A percentile compares a stretch with the other conserved stretches of the same genome.
Conservation (phyloP, 2,329 filamentous ascomycete species). For the Myriosclerotinia scirpicola region DNA sequence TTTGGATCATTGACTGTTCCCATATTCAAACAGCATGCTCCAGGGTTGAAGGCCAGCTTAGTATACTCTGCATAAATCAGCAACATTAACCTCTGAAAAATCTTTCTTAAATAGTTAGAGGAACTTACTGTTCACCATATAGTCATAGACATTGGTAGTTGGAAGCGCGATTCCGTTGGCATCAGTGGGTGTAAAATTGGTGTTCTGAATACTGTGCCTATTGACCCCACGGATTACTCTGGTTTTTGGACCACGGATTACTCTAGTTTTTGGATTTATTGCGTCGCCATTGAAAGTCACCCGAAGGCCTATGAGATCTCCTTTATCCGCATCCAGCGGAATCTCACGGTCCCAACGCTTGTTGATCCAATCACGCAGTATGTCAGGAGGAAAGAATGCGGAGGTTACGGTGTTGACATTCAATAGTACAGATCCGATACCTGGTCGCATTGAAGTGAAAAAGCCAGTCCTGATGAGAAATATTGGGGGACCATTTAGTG, state of each 20-base stretch:
- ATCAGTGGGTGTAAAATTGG: neutral
- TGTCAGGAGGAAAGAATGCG: conserved; percentile 24
- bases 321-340: neutral
- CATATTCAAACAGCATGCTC: conserved; percentile 1
- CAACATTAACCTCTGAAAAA: neutral
- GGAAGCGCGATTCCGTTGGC: neutral
- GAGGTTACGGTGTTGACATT: conserved; percentile 27
- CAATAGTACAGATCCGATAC: conserved; percentile 23
- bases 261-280: neutral
- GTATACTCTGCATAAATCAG: neutral
- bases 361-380: conserved; percentile 18
- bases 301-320: neutral
- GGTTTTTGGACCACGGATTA: neutral
- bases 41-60: neutral
- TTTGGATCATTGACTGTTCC: neutral
- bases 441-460: conserved; percentile 27
- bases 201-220: neutral
- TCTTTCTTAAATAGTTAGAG: neutral
- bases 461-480: conserved; percentile 21
- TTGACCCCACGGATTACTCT: neutral
- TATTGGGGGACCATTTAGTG: fast-evolving
- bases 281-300: neutral
- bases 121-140: conserved; percentile 4
- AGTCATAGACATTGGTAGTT: neutral
- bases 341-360: neutral